Conservation (phyloP, 225 moss, liverwort and hornwort genomes). For the Antitrichia curtipendula region DNA sequence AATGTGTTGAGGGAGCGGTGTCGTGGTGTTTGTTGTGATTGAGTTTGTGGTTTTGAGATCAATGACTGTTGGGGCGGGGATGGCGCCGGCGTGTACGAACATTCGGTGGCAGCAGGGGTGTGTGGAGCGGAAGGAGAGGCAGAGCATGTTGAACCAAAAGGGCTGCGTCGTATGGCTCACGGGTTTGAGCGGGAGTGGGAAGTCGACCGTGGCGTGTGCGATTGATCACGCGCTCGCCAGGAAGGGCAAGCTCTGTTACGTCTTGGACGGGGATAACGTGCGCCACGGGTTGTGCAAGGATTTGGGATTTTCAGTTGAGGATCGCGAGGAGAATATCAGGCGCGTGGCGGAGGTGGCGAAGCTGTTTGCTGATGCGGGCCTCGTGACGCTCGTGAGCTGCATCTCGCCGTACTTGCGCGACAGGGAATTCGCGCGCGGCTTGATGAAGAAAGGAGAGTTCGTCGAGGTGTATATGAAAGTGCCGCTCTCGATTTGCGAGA, state of each 20-base stretch:
- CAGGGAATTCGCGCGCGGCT: slow-evolving; percentile 51
- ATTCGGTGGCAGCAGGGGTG: slow-evolving; percentile 60
- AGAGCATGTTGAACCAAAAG: slow-evolving; percentile 47
- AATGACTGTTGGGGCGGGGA: slow-evolving; percentile 7
- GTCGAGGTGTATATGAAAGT: slow-evolving; percentile 85
- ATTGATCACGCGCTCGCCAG: slow-evolving; percentile 49
- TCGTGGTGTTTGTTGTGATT: not conserved
- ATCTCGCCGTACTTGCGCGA: slow-evolving; percentile 64
- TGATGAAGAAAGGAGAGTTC: slow-evolving; percentile 50
- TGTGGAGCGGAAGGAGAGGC: slow-evolving; percentile 49
- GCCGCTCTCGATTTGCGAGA: slow-evolving; percentile 68
- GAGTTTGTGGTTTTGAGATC: not conserved
- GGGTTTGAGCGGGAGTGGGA: slow-evolving; percentile 83
- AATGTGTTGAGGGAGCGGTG: not conserved
- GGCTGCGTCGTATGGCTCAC: slow-evolving; percentile 90
- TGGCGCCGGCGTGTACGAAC: slow-evolving; percentile 45
- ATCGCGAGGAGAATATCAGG: slow-evolving; percentile 80
- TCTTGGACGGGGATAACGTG: slow-evolving; percentile 85
- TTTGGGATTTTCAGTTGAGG: slow-evolving; percentile 60
- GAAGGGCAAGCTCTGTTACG: slow-evolving; percentile 60
- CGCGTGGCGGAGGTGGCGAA: slow-evolving; percentile 79
- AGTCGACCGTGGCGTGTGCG: slow-evolving; percentile 72
- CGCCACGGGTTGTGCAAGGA: slow-evolving; percentile 72
- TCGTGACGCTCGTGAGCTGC: slow-evolving; percentile 67
- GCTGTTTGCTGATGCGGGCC: slow-evolving; percentile 65